phyloP scores from a whole-genome alignment of 371 early-diverging fungal species.

The Umbelopsis sp. region DNA sequence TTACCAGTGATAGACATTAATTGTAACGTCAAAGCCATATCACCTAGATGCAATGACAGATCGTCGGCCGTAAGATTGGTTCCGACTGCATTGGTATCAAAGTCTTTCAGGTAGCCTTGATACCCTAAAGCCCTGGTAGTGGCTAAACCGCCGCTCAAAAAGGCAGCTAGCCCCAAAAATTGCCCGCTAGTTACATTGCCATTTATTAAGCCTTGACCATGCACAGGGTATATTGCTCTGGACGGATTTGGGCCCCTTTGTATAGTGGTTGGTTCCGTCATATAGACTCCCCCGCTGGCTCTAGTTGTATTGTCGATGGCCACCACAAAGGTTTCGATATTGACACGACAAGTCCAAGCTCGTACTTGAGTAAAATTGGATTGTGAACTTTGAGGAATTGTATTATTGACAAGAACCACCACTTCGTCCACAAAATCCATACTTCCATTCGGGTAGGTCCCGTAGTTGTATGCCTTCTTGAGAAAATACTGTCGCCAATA shows the following conservation, averaged over 20 bases:
- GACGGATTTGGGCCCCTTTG: neutral
- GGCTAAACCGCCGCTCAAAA: neutral
- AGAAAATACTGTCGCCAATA: conserved; percentile 11
- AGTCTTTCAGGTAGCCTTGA: neutral
- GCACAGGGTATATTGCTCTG: neutral
- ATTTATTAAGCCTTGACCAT: neutral
- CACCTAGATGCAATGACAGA: neutral
- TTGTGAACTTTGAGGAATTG: neutral
- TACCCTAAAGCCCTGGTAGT: neutral
- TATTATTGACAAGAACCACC: neutral
- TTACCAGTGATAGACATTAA: neutral
- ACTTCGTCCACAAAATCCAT: neutral
- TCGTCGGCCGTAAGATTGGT: neutral
- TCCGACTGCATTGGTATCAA: neutral
- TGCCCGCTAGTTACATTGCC: neutral
- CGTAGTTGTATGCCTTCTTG: conserved; percentile 7
- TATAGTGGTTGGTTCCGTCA: neutral
- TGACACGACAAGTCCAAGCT: neutral
- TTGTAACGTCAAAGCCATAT: conserved; percentile 4
- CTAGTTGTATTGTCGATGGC: neutral
- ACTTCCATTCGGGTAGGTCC: neutral
- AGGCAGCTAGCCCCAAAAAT: conserved; percentile 1
- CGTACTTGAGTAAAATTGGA: neutral
- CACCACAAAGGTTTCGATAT: neutral
- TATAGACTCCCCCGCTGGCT: neutral